Percentiles rank a stretch among this genome's conserved stretches.
phyloP scores from a whole-genome alignment of 106 monocot genomes.

The Ottelia alismoides region DNA sequence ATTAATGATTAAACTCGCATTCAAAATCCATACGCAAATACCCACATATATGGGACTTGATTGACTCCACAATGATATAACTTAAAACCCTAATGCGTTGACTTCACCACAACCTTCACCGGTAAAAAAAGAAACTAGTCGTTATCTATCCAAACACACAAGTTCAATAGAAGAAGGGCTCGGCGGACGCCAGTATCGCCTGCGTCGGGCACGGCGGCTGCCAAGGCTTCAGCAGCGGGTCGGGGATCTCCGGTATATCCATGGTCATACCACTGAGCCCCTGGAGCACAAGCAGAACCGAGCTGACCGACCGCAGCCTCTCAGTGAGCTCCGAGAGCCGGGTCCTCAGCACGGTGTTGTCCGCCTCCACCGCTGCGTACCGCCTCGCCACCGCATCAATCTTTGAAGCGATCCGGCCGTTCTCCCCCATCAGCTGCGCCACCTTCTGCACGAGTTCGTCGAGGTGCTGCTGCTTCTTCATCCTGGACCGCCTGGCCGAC shows the following conservation, averaged over 20 bases:
- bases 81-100: no score
- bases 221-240: conserved; percentile 25
- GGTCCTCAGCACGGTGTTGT: conserved; percentile 10
- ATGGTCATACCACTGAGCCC: conserved; percentile 17
- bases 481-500: conserved; percentile 23
- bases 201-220: conserved; percentile 18
- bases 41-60: no score
- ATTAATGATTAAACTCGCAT: no score
- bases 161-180: conserved; percentile 4
- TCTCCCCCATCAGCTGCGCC: conserved; percentile 7
- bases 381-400: conserved; percentile 1
- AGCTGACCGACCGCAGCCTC: conserved; percentile 10
- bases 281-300: conserved; percentile 6
- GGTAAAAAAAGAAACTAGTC: no score
- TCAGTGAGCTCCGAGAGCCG: conserved; percentile 15
- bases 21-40: no score
- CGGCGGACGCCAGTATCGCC: conserved; percentile 17
- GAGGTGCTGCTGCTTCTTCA: conserved; percentile 25
- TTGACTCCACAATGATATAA: no score
- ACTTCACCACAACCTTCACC: no score
- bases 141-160: no score
- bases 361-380: conserved; percentile 1
- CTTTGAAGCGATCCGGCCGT: conserved; percentile 2
- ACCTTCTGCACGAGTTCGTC: conserved; percentile 12
- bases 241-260: conserved; percentile 20